Percentiles rank a stretch among this genome's conserved stretches.
phyloP scores from a whole-genome alignment of 1,284 basidiomycete genomes.

The Fistulina hepatica region DNA sequence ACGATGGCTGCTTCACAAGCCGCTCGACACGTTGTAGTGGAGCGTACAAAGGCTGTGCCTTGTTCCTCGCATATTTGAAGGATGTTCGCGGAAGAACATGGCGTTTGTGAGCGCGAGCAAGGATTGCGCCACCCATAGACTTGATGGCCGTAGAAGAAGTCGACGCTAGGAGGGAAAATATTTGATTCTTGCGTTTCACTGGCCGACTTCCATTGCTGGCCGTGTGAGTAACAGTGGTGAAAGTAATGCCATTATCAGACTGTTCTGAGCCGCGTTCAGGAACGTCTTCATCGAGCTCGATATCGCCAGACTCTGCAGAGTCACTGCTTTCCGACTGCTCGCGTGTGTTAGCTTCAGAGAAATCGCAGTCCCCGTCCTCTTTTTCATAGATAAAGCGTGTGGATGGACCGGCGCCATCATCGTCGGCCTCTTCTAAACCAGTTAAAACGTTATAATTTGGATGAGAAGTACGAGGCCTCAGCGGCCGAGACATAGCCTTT shows the following conservation, averaged over 20 bases:
- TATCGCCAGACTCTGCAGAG: constrained; percentile 10
- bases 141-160: constrained; percentile 7
- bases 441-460: constrained; percentile 28
- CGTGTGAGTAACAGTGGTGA: constrained; percentile 4
- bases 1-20: constrained; percentile 34
- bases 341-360: constrained; percentile 19
- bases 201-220: background rate
- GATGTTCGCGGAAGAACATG: constrained; percentile 47
- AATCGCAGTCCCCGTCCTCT: constrained; percentile 27
- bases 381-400: constrained; percentile 20
- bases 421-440: constrained; percentile 22
- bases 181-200: constrained; percentile 12
- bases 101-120: constrained; percentile 30
- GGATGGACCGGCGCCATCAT: constrained; percentile 21
- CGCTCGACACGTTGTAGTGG: constrained; percentile 43
- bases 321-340: constrained; percentile 12
- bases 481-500: constrained; percentile 31
- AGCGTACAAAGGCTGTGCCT: constrained; percentile 47
- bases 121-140: constrained; percentile 17
- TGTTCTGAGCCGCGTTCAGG: constrained; percentile 10
- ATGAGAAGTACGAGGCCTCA: constrained; percentile 32
- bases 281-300: constrained; percentile 8
- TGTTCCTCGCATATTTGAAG: constrained; percentile 55
- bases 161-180: background rate
- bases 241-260: constrained; percentile 9